A percentile compares a stretch with the other conserved stretches of the same genome.
These are phyloP conservation scores for Cercospora brassicicola DNA, from an alignment of 2,329 filamentous ascomycete genomes.

Conservation along the genomic window DNA sequence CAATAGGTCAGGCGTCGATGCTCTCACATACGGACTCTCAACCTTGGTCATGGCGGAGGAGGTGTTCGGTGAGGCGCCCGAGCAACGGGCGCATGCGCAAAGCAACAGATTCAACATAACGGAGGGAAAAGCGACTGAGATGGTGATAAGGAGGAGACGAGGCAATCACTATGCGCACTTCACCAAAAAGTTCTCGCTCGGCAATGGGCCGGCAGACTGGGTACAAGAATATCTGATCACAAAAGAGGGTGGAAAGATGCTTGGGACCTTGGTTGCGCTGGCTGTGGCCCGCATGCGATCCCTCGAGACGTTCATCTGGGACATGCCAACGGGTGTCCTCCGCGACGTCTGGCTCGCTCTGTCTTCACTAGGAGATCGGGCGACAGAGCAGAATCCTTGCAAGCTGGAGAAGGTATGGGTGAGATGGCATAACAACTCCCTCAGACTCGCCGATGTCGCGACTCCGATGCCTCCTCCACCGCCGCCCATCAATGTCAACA, in stretches of 20 bases:
- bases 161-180: constrained; percentile 77
- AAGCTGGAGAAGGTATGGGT: constrained; percentile 75
- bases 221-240: constrained; percentile 78
- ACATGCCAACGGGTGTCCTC: constrained; percentile 83
- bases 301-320: constrained; percentile 80
- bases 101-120: constrained; percentile 32
- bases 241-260: constrained; percentile 83
- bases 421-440: constrained; percentile 75
- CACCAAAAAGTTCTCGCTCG: constrained; percentile 77
- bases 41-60: constrained; percentile 74
- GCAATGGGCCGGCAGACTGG: constrained; percentile 77
- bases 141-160: constrained; percentile 48
- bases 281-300: constrained; percentile 80
- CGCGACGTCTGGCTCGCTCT: constrained; percentile 80
- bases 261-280: constrained; percentile 77
- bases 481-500: constrained; percentile 33
- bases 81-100: constrained; percentile 39
- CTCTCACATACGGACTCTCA: constrained; percentile 76
- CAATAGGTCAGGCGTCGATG: constrained; percentile 72
- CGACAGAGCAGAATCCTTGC: constrained; percentile 58
- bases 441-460: constrained; percentile 45
- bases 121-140: constrained; percentile 33
- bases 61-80: constrained; percentile 56
- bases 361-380: constrained; percentile 65
- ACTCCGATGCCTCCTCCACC: constrained; percentile 43